These are phyloP conservation scores for Cylindrotheca fusiformis DNA, from an alignment of 108 stramenopile genomes.

Conservation along the genomic window DNA sequence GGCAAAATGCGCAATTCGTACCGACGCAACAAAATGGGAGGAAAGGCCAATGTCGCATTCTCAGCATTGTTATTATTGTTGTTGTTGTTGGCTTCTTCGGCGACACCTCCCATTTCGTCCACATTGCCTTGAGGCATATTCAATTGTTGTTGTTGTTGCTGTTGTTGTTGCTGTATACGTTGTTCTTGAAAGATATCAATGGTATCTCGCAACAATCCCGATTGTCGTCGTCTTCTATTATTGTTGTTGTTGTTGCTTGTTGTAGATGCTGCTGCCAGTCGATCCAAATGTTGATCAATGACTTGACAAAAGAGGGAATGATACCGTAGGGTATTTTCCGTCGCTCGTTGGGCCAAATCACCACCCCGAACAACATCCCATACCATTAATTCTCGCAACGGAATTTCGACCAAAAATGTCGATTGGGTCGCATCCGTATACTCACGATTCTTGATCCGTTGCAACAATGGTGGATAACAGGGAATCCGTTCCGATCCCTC, in stretches of 20 bases:
- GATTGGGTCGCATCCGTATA: constrained; percentile 24
- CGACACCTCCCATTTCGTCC: constrained; percentile 51
- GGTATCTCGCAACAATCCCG: constrained; percentile 42
- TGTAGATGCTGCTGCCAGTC: constrained; percentile 5
- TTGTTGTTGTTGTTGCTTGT: neutral
- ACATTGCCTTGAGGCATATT: constrained; percentile 34
- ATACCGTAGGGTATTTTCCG: constrained; percentile 69
- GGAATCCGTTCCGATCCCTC: constrained; percentile 43
- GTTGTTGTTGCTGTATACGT: constrained; percentile 53
- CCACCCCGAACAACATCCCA: constrained; percentile 65
- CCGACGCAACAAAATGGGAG: constrained; percentile 74
- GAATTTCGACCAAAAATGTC: constrained; percentile 76
- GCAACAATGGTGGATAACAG: constrained; percentile 67
- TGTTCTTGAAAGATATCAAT: constrained; percentile 84
- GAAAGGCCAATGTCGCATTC: constrained; percentile 63
- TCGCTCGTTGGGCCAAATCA: constrained; percentile 66
- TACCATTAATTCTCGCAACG: constrained; percentile 57
- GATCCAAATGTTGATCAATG: constrained; percentile 52
- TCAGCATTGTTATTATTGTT: constrained; percentile 8
- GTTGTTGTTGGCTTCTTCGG: constrained; percentile 13
- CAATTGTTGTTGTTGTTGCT: constrained; percentile 36
- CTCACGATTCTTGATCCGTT: constrained; percentile 71
- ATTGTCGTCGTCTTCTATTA: constrained; percentile 3
- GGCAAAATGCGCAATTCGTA: constrained; percentile 84
- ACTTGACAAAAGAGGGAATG: constrained; percentile 67